phyloP scores from a whole-genome alignment of 2,329 filamentous ascomycete genomes.

The Aspergillus sp. region DNA sequence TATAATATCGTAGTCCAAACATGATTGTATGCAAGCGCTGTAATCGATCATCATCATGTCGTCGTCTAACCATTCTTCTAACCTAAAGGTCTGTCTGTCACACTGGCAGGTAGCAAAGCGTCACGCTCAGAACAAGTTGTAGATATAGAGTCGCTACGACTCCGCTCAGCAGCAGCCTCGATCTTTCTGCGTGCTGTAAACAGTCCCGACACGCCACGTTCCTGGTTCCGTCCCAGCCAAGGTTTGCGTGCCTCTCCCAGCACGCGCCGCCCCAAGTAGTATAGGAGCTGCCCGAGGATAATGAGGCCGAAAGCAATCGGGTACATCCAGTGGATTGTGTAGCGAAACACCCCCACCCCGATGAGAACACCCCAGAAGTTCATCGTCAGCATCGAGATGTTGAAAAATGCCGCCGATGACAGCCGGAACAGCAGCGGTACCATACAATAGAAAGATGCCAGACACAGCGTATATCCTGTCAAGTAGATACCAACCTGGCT shows the following conservation, averaged over 20 bases:
- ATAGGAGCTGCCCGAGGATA: constrained; percentile 78
- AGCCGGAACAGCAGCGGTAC: constrained; percentile 88
- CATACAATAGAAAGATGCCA: constrained; percentile 82
- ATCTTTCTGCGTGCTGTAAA: constrained; percentile 83
- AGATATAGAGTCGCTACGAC: background rate
- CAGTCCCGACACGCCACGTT: constrained; percentile 73
- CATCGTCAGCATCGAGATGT: constrained; percentile 87
- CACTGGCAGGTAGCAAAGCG: background rate
- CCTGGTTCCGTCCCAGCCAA: constrained; percentile 88
- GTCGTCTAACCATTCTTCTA: background rate
- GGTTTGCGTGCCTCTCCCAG: constrained; percentile 66
- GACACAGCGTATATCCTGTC: constrained; percentile 81
- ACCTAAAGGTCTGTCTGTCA: too few relatives aligned
- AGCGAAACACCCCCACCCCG: constrained; percentile 81
- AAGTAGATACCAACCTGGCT: constrained; percentile 75
- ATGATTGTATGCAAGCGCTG: too few relatives aligned
- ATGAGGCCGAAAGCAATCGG: constrained; percentile 94
- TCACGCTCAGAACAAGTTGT: background rate
- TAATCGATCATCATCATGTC: background rate
- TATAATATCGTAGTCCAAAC: too few relatives aligned
- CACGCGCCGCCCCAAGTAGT: constrained; percentile 77
- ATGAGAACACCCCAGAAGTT: constrained; percentile 98
- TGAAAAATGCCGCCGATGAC: constrained; percentile 90
- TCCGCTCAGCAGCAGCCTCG: constrained; percentile 26
- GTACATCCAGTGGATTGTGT: constrained; percentile 83